These are phyloP conservation scores for Syzygium jambos DNA, from an alignment of 345 rosid genomes.

Conservation along the genomic window DNA sequence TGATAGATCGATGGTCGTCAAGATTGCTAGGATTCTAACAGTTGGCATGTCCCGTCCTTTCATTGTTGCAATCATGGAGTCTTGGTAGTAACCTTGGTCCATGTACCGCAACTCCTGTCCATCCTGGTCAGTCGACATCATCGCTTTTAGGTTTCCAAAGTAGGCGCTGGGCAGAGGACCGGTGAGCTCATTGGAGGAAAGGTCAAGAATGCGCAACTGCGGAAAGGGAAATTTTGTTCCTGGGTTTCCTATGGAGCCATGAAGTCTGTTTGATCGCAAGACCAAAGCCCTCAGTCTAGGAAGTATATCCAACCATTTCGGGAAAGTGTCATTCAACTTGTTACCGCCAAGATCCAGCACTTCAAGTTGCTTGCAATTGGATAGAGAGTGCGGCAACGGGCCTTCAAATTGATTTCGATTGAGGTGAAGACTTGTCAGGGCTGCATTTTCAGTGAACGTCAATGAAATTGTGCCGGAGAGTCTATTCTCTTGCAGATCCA, in stretches of 20 bases:
- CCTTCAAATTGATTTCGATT: conserved; percentile 16
- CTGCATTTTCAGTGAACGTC: background rate
- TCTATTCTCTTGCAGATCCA: conserved; percentile 8
- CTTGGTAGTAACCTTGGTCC: background rate
- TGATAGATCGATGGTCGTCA: background rate
- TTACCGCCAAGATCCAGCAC: conserved; percentile 12
- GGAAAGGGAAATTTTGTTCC: background rate
- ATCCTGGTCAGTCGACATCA: background rate
- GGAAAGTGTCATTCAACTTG: conserved; percentile 4
- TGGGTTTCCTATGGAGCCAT: conserved; percentile 1
- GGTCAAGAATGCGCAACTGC: conserved; percentile 4
- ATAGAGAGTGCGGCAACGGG: conserved; percentile 7
- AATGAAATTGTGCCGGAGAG: conserved; percentile 9
- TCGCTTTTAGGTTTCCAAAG: background rate
- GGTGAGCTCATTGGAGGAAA: conserved; percentile 10
- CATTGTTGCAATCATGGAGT: background rate
- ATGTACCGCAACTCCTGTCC: background rate
- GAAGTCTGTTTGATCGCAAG: conserved; percentile 2
- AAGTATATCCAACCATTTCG: conserved; percentile 7
- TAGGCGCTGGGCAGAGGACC: background rate
- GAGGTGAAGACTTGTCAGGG: background rate
- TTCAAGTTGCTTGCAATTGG: conserved; percentile 2
- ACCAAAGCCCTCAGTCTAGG: conserved; percentile 3
- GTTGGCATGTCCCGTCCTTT: background rate
- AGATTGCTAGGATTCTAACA: background rate